Conservation (phyloP, 108 stramenopile species). For the Skeletonema marinoi region DNA sequence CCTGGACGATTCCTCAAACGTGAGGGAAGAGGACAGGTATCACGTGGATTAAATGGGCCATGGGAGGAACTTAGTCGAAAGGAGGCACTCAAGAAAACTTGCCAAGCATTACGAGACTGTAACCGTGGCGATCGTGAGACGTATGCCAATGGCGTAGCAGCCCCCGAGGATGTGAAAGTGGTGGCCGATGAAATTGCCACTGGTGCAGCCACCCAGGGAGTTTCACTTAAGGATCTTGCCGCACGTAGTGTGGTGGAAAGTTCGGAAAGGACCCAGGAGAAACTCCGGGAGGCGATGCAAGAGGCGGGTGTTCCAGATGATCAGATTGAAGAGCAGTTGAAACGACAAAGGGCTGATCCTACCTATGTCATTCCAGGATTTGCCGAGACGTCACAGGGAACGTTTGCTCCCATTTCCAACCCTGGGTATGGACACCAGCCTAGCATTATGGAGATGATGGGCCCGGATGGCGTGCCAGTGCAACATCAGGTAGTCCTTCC, state of each 20-base stretch:
- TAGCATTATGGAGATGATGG: slow-evolving; percentile 24
- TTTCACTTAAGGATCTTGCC: slow-evolving; percentile 58
- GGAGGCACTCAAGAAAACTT: slow-evolving; percentile 74
- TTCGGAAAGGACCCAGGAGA: slow-evolving; percentile 33
- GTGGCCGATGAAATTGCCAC: slow-evolving; percentile 37
- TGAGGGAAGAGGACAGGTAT: slow-evolving; percentile 48
- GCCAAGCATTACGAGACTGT: slow-evolving; percentile 80
- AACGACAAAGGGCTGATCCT: slow-evolving; percentile 36
- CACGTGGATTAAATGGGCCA: slow-evolving; percentile 68
- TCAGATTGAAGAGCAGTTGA: slow-evolving; percentile 44
- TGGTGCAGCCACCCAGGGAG: slow-evolving; percentile 28
- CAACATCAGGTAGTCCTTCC: slow-evolving; percentile 5
- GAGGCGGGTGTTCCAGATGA: slow-evolving; percentile 43
- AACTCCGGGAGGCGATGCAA: slow-evolving; percentile 43
- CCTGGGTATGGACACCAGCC: slow-evolving; percentile 9
- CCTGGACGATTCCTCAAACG: slow-evolving; percentile 83
- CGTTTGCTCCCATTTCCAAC: slow-evolving; percentile 24
- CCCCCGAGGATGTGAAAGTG: slow-evolving; percentile 66
- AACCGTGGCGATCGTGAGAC: slow-evolving; percentile 76
- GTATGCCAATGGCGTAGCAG: slow-evolving; percentile 61
- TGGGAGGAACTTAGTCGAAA: slow-evolving; percentile 69
- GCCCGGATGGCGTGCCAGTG: slow-evolving; percentile 42
- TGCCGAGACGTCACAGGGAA: slow-evolving; percentile 25
- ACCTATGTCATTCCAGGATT: slow-evolving; percentile 51
- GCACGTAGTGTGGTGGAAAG: slow-evolving; percentile 36